Evolutionary conservation across 768 basidiomycete species (phyloP).

Genomic region (Amanita rimosa): DNA sequence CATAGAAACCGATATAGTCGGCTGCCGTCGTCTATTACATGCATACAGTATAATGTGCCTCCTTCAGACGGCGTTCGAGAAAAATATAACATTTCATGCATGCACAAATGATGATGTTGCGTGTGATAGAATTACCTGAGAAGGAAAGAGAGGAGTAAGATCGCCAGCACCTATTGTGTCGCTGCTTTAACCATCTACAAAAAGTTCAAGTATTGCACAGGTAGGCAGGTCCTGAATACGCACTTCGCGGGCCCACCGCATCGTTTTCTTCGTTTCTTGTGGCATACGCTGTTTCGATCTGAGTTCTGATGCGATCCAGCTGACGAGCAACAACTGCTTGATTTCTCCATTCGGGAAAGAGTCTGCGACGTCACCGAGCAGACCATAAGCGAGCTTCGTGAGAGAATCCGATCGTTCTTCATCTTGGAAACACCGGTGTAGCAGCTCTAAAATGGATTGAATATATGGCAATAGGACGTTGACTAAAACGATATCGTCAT

Average conservation of each 20-base stretch:
- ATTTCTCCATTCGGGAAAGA: constrained; percentile 74
- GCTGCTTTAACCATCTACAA: constrained; percentile 70
- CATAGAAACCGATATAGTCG: constrained; percentile 5
- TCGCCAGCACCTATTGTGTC: constrained; percentile 43
- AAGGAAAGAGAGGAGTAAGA: constrained; percentile 15
- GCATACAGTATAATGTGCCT: constrained; percentile 47
- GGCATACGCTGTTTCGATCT: constrained; percentile 65
- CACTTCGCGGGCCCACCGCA: constrained; percentile 93
- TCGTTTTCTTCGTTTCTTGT: constrained; percentile 73
- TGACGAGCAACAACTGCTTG: constrained; percentile 64
- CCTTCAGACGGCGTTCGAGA: constrained; percentile 55
- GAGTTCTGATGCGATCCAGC: constrained; percentile 71
- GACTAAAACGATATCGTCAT: constrained; percentile 16
- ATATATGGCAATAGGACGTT: constrained; percentile 59
- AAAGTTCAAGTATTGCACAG: constrained; percentile 4
- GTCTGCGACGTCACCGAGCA: constrained; percentile 90
- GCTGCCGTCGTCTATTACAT: constrained; percentile 43
- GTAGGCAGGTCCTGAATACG: constrained; percentile 12
- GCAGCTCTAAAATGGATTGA: constrained; percentile 65
- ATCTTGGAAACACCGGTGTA: constrained; percentile 64
- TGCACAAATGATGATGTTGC: constrained; percentile 14
- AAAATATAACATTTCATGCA: constrained; percentile 43
- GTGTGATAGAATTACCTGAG: constrained; percentile 15
- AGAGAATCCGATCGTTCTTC: constrained; percentile 79
- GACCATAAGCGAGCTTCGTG: constrained; percentile 66